Conservation (phyloP, 225 moss, liverwort and hornwort genomes). For the Polytrichum commune region DNA sequence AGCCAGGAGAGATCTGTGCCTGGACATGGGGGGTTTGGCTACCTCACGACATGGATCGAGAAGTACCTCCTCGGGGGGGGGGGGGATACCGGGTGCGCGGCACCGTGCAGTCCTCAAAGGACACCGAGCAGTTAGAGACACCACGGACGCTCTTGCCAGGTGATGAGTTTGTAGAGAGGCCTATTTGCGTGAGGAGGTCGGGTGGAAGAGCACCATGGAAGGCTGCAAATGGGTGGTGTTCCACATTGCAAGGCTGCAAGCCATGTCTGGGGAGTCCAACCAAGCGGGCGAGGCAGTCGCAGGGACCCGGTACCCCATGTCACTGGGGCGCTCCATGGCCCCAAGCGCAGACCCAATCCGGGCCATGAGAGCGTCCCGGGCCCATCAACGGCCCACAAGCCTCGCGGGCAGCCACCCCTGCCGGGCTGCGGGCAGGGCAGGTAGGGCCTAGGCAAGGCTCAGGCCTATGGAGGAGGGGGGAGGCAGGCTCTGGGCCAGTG, state of each 20-base stretch:
- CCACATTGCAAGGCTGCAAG: constrained; percentile 31
- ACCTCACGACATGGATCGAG: constrained; percentile 31
- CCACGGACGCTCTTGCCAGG: constrained; percentile 10
- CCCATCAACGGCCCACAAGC: too few species aligned
- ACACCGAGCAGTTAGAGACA: constrained; percentile 20
- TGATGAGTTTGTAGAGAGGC: constrained; percentile 21
- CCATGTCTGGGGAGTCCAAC: constrained; percentile 16
- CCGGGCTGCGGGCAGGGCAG: too few species aligned
- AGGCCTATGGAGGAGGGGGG: too few species aligned
- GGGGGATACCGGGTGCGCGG: constrained; percentile 26
- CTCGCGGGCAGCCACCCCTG: too few species aligned
- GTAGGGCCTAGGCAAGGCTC: too few species aligned
- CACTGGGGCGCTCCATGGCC: too few species aligned
- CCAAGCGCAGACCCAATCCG: too few species aligned
- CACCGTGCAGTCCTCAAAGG: constrained; percentile 17
- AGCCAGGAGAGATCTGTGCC: constrained; percentile 23
- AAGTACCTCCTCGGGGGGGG: constrained; percentile 27
- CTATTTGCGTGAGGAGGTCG: constrained; percentile 13
- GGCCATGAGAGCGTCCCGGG: too few species aligned
- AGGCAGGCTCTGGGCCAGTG: too few species aligned
- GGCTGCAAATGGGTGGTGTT: constrained; percentile 34
- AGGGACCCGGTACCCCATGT: too few species aligned
- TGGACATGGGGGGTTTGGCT: constrained; percentile 32
- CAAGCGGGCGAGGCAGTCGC: constrained; percentile 7
- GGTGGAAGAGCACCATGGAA: constrained; percentile 22